Percentiles rank a stretch among this genome's conserved stretches.
Evolutionary conservation across 352 stramenopile species (phyloP).

Genomic region (Pythium insidiosum): DNA sequence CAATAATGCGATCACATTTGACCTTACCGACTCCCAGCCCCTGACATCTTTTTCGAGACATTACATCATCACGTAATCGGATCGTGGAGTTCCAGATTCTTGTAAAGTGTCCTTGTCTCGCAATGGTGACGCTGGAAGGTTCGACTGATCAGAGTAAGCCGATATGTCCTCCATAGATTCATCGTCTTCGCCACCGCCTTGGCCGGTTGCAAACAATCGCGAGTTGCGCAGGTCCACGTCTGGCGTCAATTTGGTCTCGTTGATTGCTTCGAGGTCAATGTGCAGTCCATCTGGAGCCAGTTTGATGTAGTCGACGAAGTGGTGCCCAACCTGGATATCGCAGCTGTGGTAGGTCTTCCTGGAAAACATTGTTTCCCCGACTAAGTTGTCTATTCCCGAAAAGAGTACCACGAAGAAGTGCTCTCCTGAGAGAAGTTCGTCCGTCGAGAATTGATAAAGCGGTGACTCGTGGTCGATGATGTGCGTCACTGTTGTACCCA

Average conservation of each 20-base stretch:
- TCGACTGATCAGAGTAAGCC: too few relatives aligned
- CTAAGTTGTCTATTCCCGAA: conserved; percentile 35
- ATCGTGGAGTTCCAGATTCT: conserved; percentile 1
- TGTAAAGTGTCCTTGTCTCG: too few relatives aligned
- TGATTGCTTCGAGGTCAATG: conserved; percentile 46
- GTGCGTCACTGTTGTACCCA: conserved; percentile 42
- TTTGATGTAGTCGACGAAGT: conserved; percentile 60
- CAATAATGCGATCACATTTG: too few relatives aligned
- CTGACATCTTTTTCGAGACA: too few relatives aligned
- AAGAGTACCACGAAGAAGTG: conserved; percentile 55
- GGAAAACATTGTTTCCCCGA: conserved; percentile 55
- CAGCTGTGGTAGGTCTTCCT: conserved; percentile 52
- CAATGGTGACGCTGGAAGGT: too few relatives aligned
- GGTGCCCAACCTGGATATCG: conserved; percentile 46
- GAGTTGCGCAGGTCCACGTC: conserved; percentile 21
- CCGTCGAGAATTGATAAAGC: conserved; percentile 28
- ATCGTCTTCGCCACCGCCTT: too few relatives aligned
- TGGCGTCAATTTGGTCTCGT: conserved; percentile 30
- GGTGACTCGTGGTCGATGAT: conserved; percentile 49
- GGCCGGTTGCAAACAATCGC: too few relatives aligned
- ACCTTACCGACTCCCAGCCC: too few relatives aligned
- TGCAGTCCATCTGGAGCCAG: conserved; percentile 38
- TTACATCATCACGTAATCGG: conserved; percentile 11
- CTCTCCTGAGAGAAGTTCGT: conserved; percentile 35
- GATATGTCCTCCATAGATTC: too few relatives aligned